phyloP scores from a whole-genome alignment of 2,329 filamentous ascomycete genomes.

The Alternaria rosae region DNA sequence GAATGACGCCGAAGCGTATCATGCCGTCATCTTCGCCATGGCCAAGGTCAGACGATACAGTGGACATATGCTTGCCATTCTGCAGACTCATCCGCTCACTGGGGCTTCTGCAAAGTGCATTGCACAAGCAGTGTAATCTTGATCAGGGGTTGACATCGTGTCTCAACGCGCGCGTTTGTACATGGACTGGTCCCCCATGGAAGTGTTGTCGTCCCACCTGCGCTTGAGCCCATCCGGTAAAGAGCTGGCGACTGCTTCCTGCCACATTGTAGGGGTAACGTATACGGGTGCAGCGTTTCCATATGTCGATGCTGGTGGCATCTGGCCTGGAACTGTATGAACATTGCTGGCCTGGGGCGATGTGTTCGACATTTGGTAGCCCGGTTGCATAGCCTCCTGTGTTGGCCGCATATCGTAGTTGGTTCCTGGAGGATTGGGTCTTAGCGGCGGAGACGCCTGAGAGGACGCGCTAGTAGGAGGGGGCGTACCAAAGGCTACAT shows the following conservation, averaged over 20 bases:
- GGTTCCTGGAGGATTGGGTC: constrained; percentile 51
- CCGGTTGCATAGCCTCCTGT: constrained; percentile 42
- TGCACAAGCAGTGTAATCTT: background rate
- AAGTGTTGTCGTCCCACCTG: constrained; percentile 53
- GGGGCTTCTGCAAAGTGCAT: background rate
- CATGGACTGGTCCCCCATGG: constrained; percentile 48
- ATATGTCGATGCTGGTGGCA: constrained; percentile 47
- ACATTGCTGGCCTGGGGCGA: constrained; percentile 46
- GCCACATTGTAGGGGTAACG: constrained; percentile 61
- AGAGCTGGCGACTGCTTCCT: constrained; percentile 56
- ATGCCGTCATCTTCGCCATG: background rate
- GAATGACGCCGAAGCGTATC: background rate
- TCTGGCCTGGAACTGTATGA: constrained; percentile 37
- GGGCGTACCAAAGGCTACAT: constrained; percentile 84
- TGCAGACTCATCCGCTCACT: constrained; percentile 3
- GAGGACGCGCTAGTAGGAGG: constrained; percentile 52
- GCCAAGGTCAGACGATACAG: background rate
- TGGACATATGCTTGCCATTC: background rate
- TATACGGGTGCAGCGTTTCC: constrained; percentile 42
- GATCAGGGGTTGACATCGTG: background rate
- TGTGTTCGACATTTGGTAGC: constrained; percentile 45
- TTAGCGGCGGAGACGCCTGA: constrained; percentile 55
- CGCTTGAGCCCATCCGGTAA: constrained; percentile 54
- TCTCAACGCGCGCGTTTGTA: constrained; percentile 49
- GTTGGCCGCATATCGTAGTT: constrained; percentile 48